Conservation (phyloP, 2,329 filamentous ascomycete species). For the Elsinoe perseae region DNA sequence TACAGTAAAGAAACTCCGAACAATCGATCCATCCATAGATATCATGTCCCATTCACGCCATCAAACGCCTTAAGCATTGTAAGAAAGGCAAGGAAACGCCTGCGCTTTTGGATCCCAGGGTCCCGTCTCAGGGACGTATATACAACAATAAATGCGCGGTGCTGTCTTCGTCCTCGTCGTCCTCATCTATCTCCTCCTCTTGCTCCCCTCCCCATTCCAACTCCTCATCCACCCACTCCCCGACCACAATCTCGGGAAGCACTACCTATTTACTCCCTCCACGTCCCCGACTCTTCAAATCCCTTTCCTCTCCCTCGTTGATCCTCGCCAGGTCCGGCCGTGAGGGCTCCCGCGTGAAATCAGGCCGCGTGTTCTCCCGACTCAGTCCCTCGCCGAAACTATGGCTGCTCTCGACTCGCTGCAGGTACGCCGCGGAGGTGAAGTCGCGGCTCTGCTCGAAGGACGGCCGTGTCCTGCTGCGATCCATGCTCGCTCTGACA, state of each 20-base stretch:
- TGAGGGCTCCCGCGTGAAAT: neutral
- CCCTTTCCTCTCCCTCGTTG: neutral
- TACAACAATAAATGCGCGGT: slow-evolving; percentile 7
- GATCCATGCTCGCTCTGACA: slow-evolving; percentile 79
- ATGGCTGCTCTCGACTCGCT: slow-evolving; percentile 58
- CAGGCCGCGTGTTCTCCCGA: neutral
- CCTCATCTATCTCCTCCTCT: neutral
- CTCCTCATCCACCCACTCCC: neutral
- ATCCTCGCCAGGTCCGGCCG: neutral
- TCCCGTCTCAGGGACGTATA: neutral
- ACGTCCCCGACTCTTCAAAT: neutral
- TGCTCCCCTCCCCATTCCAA: neutral
- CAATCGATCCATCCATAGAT: neutral
- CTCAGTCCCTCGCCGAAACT: neutral
- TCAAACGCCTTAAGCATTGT: neutral
- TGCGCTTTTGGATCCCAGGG: neutral
- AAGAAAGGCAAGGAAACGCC: slow-evolving; percentile 8
- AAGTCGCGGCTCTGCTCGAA: slow-evolving; percentile 88
- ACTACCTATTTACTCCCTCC: slow-evolving; percentile 6
- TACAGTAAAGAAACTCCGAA: neutral
- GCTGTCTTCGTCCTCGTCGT: neutral
- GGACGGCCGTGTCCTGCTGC: slow-evolving; percentile 57
- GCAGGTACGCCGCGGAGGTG: slow-evolving; percentile 78
- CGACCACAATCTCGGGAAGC: neutral
- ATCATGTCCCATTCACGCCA: neutral